Evolutionary conservation across 768 basidiomycete species (phyloP).

Genomic region (Xerocomellus dryophilus): DNA sequence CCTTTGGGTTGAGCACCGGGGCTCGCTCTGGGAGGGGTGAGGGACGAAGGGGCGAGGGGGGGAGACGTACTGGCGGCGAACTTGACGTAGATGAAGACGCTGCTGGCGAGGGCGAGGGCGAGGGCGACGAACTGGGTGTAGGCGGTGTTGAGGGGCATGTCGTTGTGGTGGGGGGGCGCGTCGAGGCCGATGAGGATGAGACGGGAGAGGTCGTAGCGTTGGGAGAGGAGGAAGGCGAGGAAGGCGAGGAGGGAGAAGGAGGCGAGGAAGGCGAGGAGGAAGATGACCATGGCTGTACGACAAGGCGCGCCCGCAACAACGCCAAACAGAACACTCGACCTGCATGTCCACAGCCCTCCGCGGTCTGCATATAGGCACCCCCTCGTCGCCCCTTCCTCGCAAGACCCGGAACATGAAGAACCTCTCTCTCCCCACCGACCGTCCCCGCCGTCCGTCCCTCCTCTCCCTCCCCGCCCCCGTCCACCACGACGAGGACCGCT

Average conservation of each 20-base stretch:
- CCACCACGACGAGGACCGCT: slow-evolving; percentile 61
- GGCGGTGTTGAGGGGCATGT: slow-evolving; percentile 17
- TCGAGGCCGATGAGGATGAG: slow-evolving; percentile 63
- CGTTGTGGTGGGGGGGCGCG: not conserved
- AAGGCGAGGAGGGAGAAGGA: slow-evolving; percentile 48
- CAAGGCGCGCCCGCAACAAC: not conserved
- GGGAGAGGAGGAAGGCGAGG: slow-evolving; percentile 46
- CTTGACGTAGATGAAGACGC: slow-evolving; percentile 52
- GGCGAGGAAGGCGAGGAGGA: slow-evolving; percentile 50
- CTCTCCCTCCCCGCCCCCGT: slow-evolving; percentile 60
- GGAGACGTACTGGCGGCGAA: slow-evolving; percentile 43
- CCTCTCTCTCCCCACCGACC: slow-evolving; percentile 31
- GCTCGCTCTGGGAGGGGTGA: slow-evolving; percentile 48
- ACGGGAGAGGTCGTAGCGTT: slow-evolving; percentile 53
- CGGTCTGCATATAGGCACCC: slow-evolving; percentile 53
- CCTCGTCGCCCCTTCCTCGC: slow-evolving; percentile 22
- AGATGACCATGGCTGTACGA: slow-evolving; percentile 23
- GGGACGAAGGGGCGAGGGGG: not conserved
- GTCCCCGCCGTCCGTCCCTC: slow-evolving; percentile 64
- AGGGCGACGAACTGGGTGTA: slow-evolving; percentile 49
- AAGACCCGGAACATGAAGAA: slow-evolving; percentile 15
- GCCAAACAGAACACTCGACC: not conserved
- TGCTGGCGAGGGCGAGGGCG: slow-evolving; percentile 47
- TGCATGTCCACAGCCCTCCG: slow-evolving; percentile 47
- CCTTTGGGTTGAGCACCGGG: slow-evolving; percentile 67